Base-by-base conservation (phyloP, 176 grass and related monocot genomes). In the sorghum (Sorghum bicolor) region DNA sequence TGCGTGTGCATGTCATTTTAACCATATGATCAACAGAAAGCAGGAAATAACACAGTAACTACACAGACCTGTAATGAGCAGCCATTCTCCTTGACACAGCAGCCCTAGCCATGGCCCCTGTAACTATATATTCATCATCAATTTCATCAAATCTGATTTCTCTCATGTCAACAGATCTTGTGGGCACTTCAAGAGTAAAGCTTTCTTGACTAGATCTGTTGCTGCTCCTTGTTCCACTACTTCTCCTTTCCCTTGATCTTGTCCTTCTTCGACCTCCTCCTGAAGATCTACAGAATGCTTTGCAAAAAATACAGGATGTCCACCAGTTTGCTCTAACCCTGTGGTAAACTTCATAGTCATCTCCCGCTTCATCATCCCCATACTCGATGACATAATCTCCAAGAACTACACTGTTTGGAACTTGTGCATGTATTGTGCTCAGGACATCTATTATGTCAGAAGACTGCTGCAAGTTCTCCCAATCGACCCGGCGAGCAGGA, bases 301-400 rank as follows among this genome's bases (percentile, higher is more conserved):
- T 98, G 73, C 91, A 95, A 47, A 89, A 92, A 57, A 98, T 89
- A 76, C 90, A 93, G 62, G 92, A 91, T 22, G 83, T 80, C 92
- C 92, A 98, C 95, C 95, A 98, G 39, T 77, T 88, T 37, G 87
- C 45, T 57, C 95, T 90, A 38, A 93, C 93, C 82, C 90, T 85
- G 79, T 88, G 90, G 69, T 88, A 84, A 70, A 89, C 92, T 75
- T 95, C 92, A 65, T 90, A 90, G 31, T 95, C 95, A 70, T 95
- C 95, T 88, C 89, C 92, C 58, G 90, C 75, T 34, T 95, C 95
- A 71, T 94, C 93, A 82, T 98, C 92, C 1, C 89, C 92, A 71
- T 98, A 98, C 67, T 98, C 95, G 15, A 98, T 95, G 33, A 98
- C 92, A 87, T 98, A 98, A 57, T 98, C 95, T 31, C 95, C 95